These are phyloP conservation scores for Spergularia azorica DNA, from an alignment of 179 eudicot genomes.

Conservation along the genomic window DNA sequence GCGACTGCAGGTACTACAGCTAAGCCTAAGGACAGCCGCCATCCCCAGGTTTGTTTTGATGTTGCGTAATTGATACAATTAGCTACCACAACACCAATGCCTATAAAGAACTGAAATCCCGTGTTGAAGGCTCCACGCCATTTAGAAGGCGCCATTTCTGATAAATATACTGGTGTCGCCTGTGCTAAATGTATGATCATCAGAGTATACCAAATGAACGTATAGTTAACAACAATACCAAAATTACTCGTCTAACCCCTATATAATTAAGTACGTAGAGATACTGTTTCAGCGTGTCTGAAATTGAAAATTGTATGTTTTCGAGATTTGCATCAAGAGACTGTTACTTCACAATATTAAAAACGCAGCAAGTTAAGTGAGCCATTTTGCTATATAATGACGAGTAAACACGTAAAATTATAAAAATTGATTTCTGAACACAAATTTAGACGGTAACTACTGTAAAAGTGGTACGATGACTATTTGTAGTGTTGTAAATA, in stretches of 20 bases:
- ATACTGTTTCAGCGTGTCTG: too few relatives aligned
- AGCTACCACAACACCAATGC: slow-evolving; percentile 36
- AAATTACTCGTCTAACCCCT: too few relatives aligned
- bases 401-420: too few relatives aligned
- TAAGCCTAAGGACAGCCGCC: slow-evolving; percentile 44
- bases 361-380: too few relatives aligned
- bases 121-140: slow-evolving; percentile 50
- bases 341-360: too few relatives aligned
- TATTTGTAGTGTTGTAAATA: not conserved
- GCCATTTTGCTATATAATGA: too few relatives aligned
- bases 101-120: slow-evolving; percentile 45
- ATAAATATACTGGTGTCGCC: slow-evolving; percentile 42
- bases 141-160: slow-evolving; percentile 44
- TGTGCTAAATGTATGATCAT: not conserved
- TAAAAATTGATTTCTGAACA: too few relatives aligned
- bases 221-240: not conserved
- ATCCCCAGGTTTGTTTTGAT: slow-evolving; percentile 33
- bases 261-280: too few relatives aligned
- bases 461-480: too few relatives aligned
- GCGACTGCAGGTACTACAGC: slow-evolving; percentile 39
- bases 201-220: not conserved
- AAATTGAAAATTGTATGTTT: too few relatives aligned
- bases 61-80: slow-evolving; percentile 39
- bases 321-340: too few relatives aligned
- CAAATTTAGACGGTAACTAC: too few relatives aligned